Evolutionary conservation across 352 stramenopile species (phyloP).

Genomic region (Phytophthora pisi): DNA sequence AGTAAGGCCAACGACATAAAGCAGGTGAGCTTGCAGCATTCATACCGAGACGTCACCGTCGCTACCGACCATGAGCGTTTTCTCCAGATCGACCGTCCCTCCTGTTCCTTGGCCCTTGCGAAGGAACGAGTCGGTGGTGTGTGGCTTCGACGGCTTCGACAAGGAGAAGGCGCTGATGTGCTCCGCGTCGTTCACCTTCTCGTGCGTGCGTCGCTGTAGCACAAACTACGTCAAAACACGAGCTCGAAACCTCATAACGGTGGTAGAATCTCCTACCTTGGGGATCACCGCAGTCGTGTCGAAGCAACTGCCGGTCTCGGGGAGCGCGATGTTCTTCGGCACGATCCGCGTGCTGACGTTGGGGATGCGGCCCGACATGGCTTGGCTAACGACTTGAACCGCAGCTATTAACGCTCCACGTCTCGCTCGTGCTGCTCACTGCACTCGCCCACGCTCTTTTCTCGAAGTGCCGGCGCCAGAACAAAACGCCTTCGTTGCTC

Average conservation of each 20-base stretch:
- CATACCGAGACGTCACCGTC: background rate
- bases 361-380: constrained; percentile 71
- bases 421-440: background rate
- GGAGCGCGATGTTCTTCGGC: constrained; percentile 71
- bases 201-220: constrained; percentile 59
- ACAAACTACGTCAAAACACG: background rate
- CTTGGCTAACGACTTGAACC: constrained; percentile 3
- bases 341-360: constrained; percentile 87
- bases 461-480: constrained; percentile 38
- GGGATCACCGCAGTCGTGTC: constrained; percentile 84
- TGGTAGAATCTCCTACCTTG: constrained; percentile 42
- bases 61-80: constrained; percentile 38
- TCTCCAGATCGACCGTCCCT: constrained; percentile 79
- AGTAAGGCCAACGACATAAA: background rate
- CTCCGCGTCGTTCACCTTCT: constrained; percentile 66
- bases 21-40: background rate
- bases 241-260: background rate
- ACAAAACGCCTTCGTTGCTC: constrained; percentile 19
- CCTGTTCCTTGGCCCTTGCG: constrained; percentile 90
- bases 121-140: constrained; percentile 91
- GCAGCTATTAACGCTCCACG: background rate
- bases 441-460: constrained; percentile 35
- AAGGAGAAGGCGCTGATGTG: constrained; percentile 91
- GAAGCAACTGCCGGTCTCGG: constrained; percentile 95
- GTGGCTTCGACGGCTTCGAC: constrained; percentile 83